These are phyloP conservation scores for Globisporangium rhizosaccharum DNA, from an alignment of 352 stramenopile genomes.

Conservation along the genomic window DNA sequence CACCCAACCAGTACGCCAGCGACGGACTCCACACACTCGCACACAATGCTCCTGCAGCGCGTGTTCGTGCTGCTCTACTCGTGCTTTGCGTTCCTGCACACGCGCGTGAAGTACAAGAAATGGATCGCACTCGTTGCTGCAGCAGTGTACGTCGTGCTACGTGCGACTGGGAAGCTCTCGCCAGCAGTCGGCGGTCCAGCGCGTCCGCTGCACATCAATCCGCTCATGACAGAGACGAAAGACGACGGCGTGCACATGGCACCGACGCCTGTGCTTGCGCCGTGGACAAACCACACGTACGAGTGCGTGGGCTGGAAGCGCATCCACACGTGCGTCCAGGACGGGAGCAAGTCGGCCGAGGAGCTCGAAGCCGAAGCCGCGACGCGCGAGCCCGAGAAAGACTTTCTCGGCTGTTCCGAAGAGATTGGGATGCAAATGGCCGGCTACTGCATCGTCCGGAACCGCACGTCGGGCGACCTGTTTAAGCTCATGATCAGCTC, in stretches of 20 bases:
- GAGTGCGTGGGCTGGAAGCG: conserved; percentile 85
- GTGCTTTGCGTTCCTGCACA: conserved; percentile 46
- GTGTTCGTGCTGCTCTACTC: conserved; percentile 63
- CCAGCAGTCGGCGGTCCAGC: conserved; percentile 48
- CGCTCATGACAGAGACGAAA: conserved; percentile 62
- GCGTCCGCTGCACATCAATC: conserved; percentile 68
- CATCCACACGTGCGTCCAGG: conserved; percentile 61
- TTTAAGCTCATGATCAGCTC: conserved; percentile 80
- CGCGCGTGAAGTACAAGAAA: conserved; percentile 65
- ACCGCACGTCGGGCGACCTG: conserved; percentile 72
- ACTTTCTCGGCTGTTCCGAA: conserved; percentile 67
- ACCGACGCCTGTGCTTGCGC: conserved; percentile 42
- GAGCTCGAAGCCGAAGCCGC: conserved; percentile 12
- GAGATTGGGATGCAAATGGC: conserved; percentile 68
- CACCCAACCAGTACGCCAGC: neutral
- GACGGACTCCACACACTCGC: too few species aligned
- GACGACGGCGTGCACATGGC: conserved; percentile 55
- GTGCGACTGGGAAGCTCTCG: conserved; percentile 39
- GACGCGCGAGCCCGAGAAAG: conserved; percentile 52
- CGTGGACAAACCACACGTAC: conserved; percentile 76
- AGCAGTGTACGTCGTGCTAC: conserved; percentile 49
- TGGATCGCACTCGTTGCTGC: conserved; percentile 50
- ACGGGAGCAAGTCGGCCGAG: conserved; percentile 31
- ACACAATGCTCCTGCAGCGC: conserved; percentile 63
- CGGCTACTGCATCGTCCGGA: conserved; percentile 80